phyloP scores from a whole-genome alignment of 2,329 filamentous ascomycete genomes.

The Monosporascus sp. region DNA sequence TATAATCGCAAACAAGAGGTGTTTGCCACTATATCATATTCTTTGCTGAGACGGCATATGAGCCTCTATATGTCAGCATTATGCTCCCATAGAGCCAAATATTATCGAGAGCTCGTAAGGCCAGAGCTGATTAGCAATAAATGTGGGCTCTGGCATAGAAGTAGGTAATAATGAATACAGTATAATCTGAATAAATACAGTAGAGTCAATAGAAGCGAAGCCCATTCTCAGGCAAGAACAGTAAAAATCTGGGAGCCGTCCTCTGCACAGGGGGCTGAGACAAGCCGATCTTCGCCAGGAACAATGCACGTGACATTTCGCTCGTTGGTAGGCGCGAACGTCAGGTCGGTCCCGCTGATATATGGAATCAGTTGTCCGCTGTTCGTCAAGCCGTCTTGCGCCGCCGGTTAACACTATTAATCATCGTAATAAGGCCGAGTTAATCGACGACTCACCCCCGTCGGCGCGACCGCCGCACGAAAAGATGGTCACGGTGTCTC shows the following conservation, averaged over 20 bases:
- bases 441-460: conserved; percentile 30
- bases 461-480: conserved; percentile 48
- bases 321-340: conserved; percentile 40
- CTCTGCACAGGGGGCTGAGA: conserved; percentile 24
- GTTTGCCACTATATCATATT: no score
- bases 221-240: conserved; percentile 14
- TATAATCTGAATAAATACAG: neutral
- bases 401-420: neutral
- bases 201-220: neutral
- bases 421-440: no score
- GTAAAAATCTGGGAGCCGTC: conserved; percentile 24
- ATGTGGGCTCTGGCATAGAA: no score
- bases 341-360: conserved; percentile 34
- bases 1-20: no score
- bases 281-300: conserved; percentile 29
- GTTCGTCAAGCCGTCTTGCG: conserved; percentile 38
- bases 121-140: no score
- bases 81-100: no score
- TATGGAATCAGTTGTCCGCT: conserved; percentile 46
- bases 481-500: conserved; percentile 45
- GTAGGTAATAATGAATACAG: no score
- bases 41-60: no score
- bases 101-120: no score
- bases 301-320: conserved; percentile 39
- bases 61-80: no score